Evolutionary conservation across 208 protist species (phyloP), one percentile per base, ranked within the genome.

Genomic region (Endotrypanum monterogeii): DNA sequence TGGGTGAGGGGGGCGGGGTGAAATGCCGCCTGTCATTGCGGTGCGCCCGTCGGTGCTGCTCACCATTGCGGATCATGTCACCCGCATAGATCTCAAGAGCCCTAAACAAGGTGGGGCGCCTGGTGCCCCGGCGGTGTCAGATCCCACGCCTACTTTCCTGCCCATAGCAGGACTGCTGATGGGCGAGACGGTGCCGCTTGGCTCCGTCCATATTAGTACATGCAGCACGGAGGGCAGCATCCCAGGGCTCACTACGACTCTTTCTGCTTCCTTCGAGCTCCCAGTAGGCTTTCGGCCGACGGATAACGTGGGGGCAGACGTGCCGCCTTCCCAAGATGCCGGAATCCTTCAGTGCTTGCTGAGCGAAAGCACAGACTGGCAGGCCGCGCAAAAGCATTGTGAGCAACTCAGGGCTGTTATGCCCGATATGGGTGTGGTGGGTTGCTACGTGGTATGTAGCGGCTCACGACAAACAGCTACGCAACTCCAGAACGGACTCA

Each of bases 31-130:
- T 30, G 39, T 32, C 25, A 57, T 94, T 12, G 51, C 58, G 41
- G 63, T 95, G 28, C 87, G 91, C 32, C 91, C 91, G 23, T 39
- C 91, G 16, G 89, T 95, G n/a, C 67, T 95, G 35, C 75, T 95
- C 16, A 92, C 82, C 74, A 77, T 94, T 57, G 85, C 81, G 37
- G 89, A 93, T 54, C 89, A 95, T 73, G 77, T 81, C 20, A 95
- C 89, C 3, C 73, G 87, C 3, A 51, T 69, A 78, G 28, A 50
- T 44, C n/a, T 46, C 14, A 14, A 72, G 20, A 18, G 30, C 20
- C 61, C 44, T 9, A 52, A 41, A n/a, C 25, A 54, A 44, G 28
- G 37, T 0, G 30, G 11, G 7, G 37, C 58, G 16, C 37, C 58
- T 28, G 44, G 11, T 20, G 55, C 20, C 57, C n/a, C 50, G 5